A percentile compares a stretch with the other conserved stretches of the same genome.
Evolutionary conservation across 2,329 filamentous ascomycete genomes (phyloP).

Genomic region (Exophiala phaeomuriformis): DNA sequence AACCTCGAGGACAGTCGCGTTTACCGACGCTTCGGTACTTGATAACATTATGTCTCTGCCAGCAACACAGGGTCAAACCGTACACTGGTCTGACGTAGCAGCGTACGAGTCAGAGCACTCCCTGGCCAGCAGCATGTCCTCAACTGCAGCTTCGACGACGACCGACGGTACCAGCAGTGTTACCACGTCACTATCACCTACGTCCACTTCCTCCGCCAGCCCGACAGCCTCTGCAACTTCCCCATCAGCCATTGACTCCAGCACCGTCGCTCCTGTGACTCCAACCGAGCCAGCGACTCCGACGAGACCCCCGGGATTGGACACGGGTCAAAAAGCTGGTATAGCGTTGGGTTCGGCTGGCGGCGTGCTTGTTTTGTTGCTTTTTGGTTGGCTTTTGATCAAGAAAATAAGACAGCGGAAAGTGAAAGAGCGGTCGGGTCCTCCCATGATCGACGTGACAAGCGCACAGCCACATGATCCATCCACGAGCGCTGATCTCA

Average conservation of each 20-base stretch:
- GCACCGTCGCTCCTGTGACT: not conserved
- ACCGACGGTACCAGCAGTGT: not conserved
- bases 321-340: conserved; percentile 18
- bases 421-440: not conserved
- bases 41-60: conserved; percentile 20
- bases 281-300: not conserved
- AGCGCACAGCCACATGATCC: conserved; percentile 5
- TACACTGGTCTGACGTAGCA: conserved; percentile 15
- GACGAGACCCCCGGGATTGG: conserved; percentile 1
- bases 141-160: not conserved
- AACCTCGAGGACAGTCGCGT: conserved; percentile 15
- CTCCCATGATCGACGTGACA: conserved; percentile 6
- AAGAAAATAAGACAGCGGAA: conserved; percentile 4
- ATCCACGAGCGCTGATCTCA: conserved; percentile 10
- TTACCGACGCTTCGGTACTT: conserved; percentile 15
- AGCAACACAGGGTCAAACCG: conserved; percentile 4
- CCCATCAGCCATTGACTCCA: not conserved
- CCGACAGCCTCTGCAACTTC: not conserved
- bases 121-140: not conserved
- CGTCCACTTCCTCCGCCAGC: not conserved
- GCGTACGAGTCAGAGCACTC: conserved; percentile 13
- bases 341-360: conserved; percentile 14
- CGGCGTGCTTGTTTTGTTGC: conserved; percentile 3
- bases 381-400: conserved; percentile 6
- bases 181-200: conserved; percentile 4